A percentile compares a stretch with the other conserved stretches of the same genome.
Conservation (phyloP, 495 filamentous ascomycete species). For the Aspergillus bertholletiae region DNA sequence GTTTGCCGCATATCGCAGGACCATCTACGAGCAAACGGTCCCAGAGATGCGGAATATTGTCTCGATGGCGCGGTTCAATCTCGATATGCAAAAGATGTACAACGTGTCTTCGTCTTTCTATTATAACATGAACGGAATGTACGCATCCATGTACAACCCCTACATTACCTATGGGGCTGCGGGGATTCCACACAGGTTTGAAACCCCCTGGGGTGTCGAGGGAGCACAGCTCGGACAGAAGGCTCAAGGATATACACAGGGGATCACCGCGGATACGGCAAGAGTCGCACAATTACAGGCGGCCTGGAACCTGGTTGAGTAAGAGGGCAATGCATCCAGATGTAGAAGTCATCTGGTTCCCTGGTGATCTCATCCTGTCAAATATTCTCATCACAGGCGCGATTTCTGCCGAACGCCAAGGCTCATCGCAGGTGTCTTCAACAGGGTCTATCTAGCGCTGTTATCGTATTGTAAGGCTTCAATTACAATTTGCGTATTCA, state of each 20-base stretch:
- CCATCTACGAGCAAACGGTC: neutral
- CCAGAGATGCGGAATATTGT: slow-evolving; percentile 1
- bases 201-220: slow-evolving; percentile 3
- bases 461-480: no score
- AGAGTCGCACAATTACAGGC: neutral
- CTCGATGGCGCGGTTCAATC: neutral
- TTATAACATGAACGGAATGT: no score
- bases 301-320: slow-evolving; percentile 1
- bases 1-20: slow-evolving; percentile 1
- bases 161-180: neutral
- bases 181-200: neutral
- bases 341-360: no score
- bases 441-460: no score
- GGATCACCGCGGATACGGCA: neutral
- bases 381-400: no score
- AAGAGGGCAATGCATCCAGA: no score
- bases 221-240: neutral
- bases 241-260: slow-evolving; percentile 1
- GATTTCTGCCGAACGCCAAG: no score
- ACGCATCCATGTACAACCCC: no score
- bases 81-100: neutral
- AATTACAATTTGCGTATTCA: no score
- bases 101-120: neutral
- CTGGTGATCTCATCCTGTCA: no score
- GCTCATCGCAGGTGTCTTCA: no score